Base-by-base conservation (phyloP, 352 stramenopile genomes). In the Phytophthora melonis region DNA sequence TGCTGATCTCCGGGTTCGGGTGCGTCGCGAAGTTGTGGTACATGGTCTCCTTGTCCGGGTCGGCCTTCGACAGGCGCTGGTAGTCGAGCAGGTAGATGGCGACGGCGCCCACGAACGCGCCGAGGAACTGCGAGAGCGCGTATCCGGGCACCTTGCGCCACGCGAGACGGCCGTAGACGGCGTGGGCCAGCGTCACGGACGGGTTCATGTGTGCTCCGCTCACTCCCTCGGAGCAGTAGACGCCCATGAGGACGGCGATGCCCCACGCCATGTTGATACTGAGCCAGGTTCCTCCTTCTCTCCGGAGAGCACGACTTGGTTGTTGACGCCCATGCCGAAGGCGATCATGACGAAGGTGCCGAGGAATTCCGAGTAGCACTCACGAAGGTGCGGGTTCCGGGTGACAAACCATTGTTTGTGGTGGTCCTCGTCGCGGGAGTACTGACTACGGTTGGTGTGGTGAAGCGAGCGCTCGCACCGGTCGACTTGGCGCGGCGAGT, bases 131-230 rank as follows among this genome's bases (percentile, higher is more conserved):
- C 1, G 83, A 55, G 1, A 80, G 8, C 2, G 81, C 52, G 52
- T 90, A 92, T 0, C 76, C 78, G 0, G 80, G 81, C 6, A 86
- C 61, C 49, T 90, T 88, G 18, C 69, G 63, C 83, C 81, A 89
- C 32, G 80, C 58, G 7, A 93, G 32, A 39, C 74, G 70, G 16
- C 76, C 63, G 72, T 81, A 90, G 13, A 81, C 63, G 2, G 79
- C 82, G 56, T 88, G 77, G 5, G 84, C 78, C n/a, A 91, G 58
- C 0, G 82, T 83, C n/a, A 93, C 81, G 5, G 86, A 72, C 3
- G 81, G 80, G 63, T 93, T 93, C 47, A 93, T 53, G 70, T 93
- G 84, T 3, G 77, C 84, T 11, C 84, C 82, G 45, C 80, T 90
- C 13, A 89, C 67, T 21, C 82, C 80, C 30, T 84, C 82, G 0